A percentile compares a stretch with the other conserved stretches of the same genome.
Conservation (phyloP, 2,329 filamentous ascomycete species). For the Epicoccum sorghinum region DNA sequence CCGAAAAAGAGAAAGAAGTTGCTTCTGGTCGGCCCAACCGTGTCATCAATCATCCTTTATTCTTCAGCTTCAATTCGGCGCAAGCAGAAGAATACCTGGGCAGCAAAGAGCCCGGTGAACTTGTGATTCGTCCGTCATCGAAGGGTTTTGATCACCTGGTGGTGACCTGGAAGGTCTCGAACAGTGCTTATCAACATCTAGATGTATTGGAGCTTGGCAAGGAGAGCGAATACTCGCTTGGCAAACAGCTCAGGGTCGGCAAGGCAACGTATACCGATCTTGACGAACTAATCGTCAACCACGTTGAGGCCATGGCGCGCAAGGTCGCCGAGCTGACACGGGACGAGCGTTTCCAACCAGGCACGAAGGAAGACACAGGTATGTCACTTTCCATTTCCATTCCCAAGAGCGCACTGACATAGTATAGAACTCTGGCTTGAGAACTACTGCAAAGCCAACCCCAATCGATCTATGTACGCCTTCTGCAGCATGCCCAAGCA, state of each 20-base stretch:
- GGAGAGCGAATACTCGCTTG: slow-evolving; percentile 94
- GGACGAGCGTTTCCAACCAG: slow-evolving; percentile 90
- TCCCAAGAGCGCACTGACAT: slow-evolving; percentile 21
- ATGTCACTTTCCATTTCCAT: slow-evolving; percentile 51
- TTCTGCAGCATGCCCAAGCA: slow-evolving; percentile 94
- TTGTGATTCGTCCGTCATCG: slow-evolving; percentile 93
- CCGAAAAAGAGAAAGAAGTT: slow-evolving; percentile 84
- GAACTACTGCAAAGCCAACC: slow-evolving; percentile 95
- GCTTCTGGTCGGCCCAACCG: slow-evolving; percentile 84
- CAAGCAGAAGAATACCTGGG: slow-evolving; percentile 95
- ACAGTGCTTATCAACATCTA: slow-evolving; percentile 96
- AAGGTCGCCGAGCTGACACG: slow-evolving; percentile 97
- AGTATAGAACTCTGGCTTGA: slow-evolving; percentile 86
- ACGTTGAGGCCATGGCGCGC: slow-evolving; percentile 95
- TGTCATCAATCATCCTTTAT: slow-evolving; percentile 97
- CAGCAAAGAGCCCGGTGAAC: slow-evolving; percentile 82
- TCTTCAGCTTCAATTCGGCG: slow-evolving; percentile 88
- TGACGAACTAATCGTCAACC: slow-evolving; percentile 95
- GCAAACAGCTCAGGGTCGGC: slow-evolving; percentile 82
- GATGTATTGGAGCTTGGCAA: slow-evolving; percentile 97
- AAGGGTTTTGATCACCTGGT: slow-evolving; percentile 95
- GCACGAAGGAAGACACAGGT: slow-evolving; percentile 83
- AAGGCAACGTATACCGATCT: slow-evolving; percentile 94
- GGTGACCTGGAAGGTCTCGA: slow-evolving; percentile 96
- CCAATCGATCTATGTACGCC: slow-evolving; percentile 88